Percentiles rank a stretch among this genome's conserved stretches.
These are phyloP conservation scores for Eucalyptus regnans DNA, from an alignment of 345 rosid genomes.

Conservation along the genomic window DNA sequence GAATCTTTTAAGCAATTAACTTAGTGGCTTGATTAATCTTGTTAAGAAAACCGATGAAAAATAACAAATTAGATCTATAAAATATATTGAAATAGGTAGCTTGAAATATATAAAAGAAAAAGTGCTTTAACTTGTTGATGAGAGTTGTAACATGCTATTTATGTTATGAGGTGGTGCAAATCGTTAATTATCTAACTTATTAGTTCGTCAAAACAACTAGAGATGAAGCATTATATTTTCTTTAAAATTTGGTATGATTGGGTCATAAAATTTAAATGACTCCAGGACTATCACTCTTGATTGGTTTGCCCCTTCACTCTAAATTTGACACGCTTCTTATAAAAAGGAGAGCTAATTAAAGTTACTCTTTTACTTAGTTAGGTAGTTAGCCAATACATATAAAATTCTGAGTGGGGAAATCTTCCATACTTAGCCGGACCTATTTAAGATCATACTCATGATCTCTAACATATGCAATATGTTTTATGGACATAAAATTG, in stretches of 20 bases:
- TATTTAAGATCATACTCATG: not conserved
- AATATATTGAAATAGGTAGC: not conserved
- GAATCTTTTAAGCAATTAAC: not conserved
- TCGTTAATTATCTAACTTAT: not conserved
- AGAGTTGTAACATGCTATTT: not conserved
- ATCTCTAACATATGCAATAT: not conserved
- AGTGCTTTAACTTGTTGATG: too few relatives aligned
- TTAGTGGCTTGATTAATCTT: not conserved
- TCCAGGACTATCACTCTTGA: not conserved
- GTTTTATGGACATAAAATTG: not conserved
- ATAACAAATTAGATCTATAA: not conserved
- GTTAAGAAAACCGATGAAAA: not conserved
- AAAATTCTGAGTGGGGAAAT: not conserved
- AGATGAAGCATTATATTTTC: not conserved
- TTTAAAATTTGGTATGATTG: not conserved
- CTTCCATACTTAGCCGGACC: not conserved
- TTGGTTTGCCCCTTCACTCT: not conserved
- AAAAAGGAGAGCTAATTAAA: not conserved
- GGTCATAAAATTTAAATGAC: not conserved
- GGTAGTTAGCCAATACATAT: not conserved
- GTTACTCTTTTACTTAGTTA: not conserved
- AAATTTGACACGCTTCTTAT: not conserved
- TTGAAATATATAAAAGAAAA: accelerated
- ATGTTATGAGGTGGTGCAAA: not conserved
- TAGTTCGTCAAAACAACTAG: not conserved